Evolutionary conservation across 495 filamentous ascomycete species (phyloP), one percentile per base, ranked within the genome.

Genomic region (Penicillium riverlandense): DNA sequence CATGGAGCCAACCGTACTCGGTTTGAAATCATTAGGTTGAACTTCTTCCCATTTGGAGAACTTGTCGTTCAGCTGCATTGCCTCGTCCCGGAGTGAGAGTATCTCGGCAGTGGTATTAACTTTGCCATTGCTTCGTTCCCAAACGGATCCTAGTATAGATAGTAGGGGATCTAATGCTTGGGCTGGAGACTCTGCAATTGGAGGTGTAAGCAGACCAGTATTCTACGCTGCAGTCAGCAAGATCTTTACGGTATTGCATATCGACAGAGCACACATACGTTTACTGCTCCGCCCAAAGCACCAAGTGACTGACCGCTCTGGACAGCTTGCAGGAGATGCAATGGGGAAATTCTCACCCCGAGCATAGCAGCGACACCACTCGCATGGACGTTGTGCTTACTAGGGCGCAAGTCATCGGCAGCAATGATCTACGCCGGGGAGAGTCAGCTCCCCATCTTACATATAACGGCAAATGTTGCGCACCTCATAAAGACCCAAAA

Each of bases 401-500:
- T 55, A 8, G 52, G 50, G 15, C 50, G 15, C 2, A 30, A 15
- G 9, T 50, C 47, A 8, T 49, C 46, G 32, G 52, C 45, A 29
- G 45, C 38, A 16, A 62, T 50, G 32, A 59, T 62, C 58, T 59
- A 36, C 32, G 54, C 28, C 10, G 35, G 15, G n/a, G 9, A 39
- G 5, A 36, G 7, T 29, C 11, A 22, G 16, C 11, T 14, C 15
- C 36, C 12, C 11, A 28, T 6, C 8, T 22, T 14, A 12, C 8
- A 38, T 11, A 28, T 14, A 42, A 41, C 29, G 16, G 35, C 12
- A 29, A 43, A 43, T 11, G 29, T 52, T 22, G 22, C 22, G 22
- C 22, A 65, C 59, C 57, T 65, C 50, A 35, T 62, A 65, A 12
- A 65, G 45, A 15, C 59, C 61, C 12, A 65, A 41, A 4, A 62